These are phyloP conservation scores for Apostasia ramifera DNA, from an alignment of 106 monocot genomes.

Conservation along the genomic window DNA sequence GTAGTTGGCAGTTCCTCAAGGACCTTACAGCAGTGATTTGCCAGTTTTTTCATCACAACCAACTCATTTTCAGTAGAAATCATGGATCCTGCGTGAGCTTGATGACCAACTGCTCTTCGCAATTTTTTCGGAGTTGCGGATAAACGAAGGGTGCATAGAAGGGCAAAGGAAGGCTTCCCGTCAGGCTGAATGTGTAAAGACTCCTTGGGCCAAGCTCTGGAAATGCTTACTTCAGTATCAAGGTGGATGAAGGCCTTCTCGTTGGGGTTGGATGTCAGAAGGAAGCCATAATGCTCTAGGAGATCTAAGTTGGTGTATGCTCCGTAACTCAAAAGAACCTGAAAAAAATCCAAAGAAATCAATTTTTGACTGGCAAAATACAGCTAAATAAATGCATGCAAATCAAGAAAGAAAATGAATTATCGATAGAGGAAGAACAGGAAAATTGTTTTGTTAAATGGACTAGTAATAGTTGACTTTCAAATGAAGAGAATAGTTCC, in stretches of 20 bases:
- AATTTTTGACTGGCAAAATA: neutral
- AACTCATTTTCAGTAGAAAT: constrained; percentile 68
- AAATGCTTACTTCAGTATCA: constrained; percentile 20
- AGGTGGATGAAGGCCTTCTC: constrained; percentile 65
- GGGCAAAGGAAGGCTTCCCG: constrained; percentile 82
- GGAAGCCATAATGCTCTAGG: constrained; percentile 94
- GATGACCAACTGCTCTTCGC: constrained; percentile 36
- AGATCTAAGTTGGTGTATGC: constrained; percentile 92
- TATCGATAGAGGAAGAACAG: too few relatives aligned
- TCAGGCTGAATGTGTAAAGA: constrained; percentile 72
- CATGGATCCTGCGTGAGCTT: constrained; percentile 42
- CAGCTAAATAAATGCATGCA: too few relatives aligned
- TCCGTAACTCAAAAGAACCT: constrained; percentile 92
- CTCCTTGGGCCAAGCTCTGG: constrained; percentile 57
- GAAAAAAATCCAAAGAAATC: neutral
- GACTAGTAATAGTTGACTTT: too few relatives aligned
- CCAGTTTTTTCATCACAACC: constrained; percentile 55
- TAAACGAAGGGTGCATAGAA: constrained; percentile 59
- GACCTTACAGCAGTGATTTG: constrained; percentile 32
- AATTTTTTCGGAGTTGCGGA: constrained; percentile 53
- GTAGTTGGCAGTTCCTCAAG: constrained; percentile 34
- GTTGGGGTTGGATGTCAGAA: constrained; percentile 65
- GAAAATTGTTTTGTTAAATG: too few relatives aligned
- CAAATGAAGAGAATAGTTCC: too few relatives aligned
- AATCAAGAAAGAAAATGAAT: too few relatives aligned